Evolutionary conservation across 805 yeast genomes (phyloP).

Genomic region (Teunomyces atbi): DNA sequence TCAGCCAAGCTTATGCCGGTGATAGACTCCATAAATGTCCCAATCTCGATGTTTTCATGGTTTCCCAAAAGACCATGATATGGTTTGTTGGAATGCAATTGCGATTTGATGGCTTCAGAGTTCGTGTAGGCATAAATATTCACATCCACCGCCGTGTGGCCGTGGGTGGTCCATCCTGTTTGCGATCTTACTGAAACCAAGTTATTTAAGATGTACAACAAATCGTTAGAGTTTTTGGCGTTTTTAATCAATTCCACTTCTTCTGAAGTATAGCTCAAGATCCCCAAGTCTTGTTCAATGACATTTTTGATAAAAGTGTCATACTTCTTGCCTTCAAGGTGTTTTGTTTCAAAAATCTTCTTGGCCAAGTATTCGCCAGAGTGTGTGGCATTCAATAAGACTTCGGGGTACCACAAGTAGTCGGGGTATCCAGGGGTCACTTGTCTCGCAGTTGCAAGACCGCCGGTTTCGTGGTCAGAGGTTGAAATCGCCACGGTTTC

Average conservation of each 20-base stretch:
- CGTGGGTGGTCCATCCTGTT: constrained; percentile 96
- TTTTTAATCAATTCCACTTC: constrained; percentile 41
- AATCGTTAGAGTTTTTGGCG: constrained; percentile 11
- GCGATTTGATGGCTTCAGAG: constrained; percentile 40
- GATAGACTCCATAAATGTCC: constrained; percentile 62
- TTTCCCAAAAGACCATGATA: constrained; percentile 63
- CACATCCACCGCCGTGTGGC: constrained; percentile 95
- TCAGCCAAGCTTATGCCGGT: constrained; percentile 46
- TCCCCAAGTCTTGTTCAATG: constrained; percentile 65
- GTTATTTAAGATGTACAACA: constrained; percentile 58
- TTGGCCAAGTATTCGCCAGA: constrained; percentile 70
- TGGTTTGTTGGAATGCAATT: constrained; percentile 27
- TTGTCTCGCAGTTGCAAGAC: constrained; percentile 85
- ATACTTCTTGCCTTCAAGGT: constrained; percentile 21
- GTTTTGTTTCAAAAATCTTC: constrained; percentile 40
- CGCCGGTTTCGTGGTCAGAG: constrained; percentile 96
- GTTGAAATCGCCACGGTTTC: constrained; percentile 82
- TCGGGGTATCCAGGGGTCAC: constrained; percentile 70
- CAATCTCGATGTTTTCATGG: constrained; percentile 85
- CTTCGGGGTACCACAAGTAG: constrained; percentile 84
- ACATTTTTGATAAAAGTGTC: constrained; percentile 53
- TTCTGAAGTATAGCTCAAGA: constrained; percentile 50
- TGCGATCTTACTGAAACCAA: constrained; percentile 80
- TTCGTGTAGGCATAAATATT: constrained; percentile 83
- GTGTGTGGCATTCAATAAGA: constrained; percentile 62